Conservation (phyloP, 164 flowering plant genomes). For the Umbilicus rupestris region DNA sequence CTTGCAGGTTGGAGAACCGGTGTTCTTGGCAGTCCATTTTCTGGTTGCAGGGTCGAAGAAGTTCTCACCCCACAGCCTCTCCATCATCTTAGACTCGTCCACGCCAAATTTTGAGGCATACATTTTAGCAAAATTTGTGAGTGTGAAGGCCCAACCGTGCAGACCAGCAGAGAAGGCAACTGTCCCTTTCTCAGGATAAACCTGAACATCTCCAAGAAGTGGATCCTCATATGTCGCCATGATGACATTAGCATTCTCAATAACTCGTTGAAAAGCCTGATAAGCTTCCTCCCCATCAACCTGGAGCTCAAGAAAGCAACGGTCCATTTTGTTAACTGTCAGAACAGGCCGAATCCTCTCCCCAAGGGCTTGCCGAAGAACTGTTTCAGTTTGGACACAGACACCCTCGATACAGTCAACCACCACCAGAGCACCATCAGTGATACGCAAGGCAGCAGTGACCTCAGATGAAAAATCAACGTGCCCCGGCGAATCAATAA, state of each 20-base stretch:
- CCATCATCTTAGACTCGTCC: conserved; percentile 1
- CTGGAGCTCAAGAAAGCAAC: background rate
- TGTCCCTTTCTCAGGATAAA: background rate
- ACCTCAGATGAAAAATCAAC: conserved; percentile 5
- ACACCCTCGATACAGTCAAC: background rate
- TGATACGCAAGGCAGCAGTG: conserved; percentile 1
- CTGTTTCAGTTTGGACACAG: background rate
- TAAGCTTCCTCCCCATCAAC: conserved; percentile 1
- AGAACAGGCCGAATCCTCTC: conserved; percentile 2
- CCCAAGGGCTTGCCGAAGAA: background rate
- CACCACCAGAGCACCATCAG: conserved; percentile 3
- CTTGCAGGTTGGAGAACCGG: background rate
- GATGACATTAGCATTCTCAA: conserved; percentile 7
- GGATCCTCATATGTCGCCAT: background rate
- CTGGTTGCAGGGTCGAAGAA: background rate
- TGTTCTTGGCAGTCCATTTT: background rate
- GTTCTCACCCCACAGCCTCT: conserved; percentile 1
- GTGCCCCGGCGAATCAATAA: conserved; percentile 3
- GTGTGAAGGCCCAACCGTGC: background rate
- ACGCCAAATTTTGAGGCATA: conserved; percentile 3
- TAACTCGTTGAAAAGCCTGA: background rate
- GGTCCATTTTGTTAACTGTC: conserved; percentile 2
- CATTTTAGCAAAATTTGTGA: background rate
- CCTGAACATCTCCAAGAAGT: background rate
- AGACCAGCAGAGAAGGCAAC: conserved; percentile 1